Evolutionary conservation across 139 green algal genomes (phyloP), one percentile per base, ranked within the genome.

Genomic region (Tetradesmus obliquus): DNA sequence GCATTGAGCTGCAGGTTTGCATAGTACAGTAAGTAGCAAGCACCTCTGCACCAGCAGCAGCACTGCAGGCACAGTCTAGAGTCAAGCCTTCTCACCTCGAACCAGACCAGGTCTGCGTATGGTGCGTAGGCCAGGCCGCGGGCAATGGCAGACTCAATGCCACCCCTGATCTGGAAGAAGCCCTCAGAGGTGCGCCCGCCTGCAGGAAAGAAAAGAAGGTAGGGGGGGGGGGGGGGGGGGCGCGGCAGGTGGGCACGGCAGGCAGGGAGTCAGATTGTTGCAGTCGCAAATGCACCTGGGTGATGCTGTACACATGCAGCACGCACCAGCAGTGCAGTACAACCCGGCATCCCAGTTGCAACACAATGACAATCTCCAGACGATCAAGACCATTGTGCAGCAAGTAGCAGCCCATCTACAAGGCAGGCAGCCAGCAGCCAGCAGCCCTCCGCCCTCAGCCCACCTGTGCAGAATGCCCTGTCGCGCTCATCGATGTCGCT

Each of bases 51-150:
- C n/a, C n/a, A n/a, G n/a, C n/a, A n/a, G n/a, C n/a, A n/a, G n/a
- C n/a, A n/a, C n/a, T n/a, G n/a, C n/a, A n/a, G n/a, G n/a, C n/a
- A n/a, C n/a, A n/a, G n/a, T n/a, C n/a, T n/a, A n/a, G n/a, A n/a
- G n/a, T n/a, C n/a, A n/a, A n/a, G n/a, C n/a, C n/a, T 74, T 45
- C 80, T 57, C 80, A 86, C 80, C 85, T 99, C 97, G 90, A 98
- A 98, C 97, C 97, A 99, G 55, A 99, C 91, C 79, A 99, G 92
- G 94, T 99, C 97, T 71, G 95, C 96, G 79, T 97, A 97, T 4
- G 97, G 97, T 4, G 97, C 97, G 84, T 98, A 99, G 5, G 97
- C 96, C 76, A 98, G 94, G 74, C 95, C 97, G 84, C 97, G 97
- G 0, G 96, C 97, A 90, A 99, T 98, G 90, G 95, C 95, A 13